Evolutionary conservation across 495 filamentous ascomycete species (phyloP), one percentile per base, ranked within the genome.

Genomic region (Xylaria palmicola): DNA sequence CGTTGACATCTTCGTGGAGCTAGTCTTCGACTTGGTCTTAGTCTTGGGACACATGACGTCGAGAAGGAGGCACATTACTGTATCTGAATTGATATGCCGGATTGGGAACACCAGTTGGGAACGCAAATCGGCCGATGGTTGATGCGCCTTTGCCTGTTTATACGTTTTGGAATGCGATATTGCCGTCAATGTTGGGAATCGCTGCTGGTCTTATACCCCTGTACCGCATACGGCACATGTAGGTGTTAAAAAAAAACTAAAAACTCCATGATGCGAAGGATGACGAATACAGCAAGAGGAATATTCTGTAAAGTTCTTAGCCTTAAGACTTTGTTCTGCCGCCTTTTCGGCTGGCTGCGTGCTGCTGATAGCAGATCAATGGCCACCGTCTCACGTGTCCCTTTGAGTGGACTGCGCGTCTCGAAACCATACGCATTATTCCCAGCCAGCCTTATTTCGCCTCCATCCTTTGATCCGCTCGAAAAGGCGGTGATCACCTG

Each of bases 351-450:
- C n/a, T 34, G 13, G 51, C 15, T 29, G 45, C 9, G 26, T 15
- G 29, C 29, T 3, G 24, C 5, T 29, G 26, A 48, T 29, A 1
- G 20, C 5, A 22, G 20, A 26, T 19, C 19, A 30, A 10, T 22
- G 48, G 19, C 36, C 17, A 6, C 17, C 27, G 29, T 56, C 49
- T 52, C 20, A 39, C 1, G 50, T 29, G 12, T 10, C 15, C 4
- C 55, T 58, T 58, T 58, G 43, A 40, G 43, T 8, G 15, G 20
- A 5, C 20, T n/a, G 30, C 1, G 12, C 55, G 22, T 58, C 55
- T 57, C 55, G 55, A 57, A 58, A n/a, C 55, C 48, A 58, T 37
- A 30, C 12, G 32, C 13, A 58, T 37, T 39, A 58, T 58, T 22
- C 9, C 20, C 15, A n/a, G 3, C 43, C 40, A 36, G 26, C 0